Conservation (phyloP, 352 stramenopile genomes). For the Pythium diclinum region DNA sequence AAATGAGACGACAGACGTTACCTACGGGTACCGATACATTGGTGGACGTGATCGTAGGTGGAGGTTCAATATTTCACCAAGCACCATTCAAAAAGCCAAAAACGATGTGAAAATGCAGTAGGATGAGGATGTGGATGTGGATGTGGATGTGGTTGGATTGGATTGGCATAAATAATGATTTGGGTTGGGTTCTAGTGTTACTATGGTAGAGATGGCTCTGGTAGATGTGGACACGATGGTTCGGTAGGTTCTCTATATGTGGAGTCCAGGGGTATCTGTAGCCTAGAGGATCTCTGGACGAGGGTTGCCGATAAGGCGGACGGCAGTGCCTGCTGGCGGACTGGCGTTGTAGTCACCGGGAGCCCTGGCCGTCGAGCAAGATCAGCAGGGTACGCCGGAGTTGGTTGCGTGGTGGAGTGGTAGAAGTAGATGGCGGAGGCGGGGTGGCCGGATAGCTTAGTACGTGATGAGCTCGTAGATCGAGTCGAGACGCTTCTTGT, state of each 20-base stretch:
- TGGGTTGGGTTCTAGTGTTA: background rate
- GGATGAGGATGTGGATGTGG: background rate
- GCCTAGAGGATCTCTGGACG: slow-evolving; percentile 1
- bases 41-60: background rate
- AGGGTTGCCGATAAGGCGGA: slow-evolving; percentile 4
- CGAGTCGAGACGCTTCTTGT: slow-evolving; percentile 30
- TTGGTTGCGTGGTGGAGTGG: background rate
- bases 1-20: background rate
- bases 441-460: slow-evolving; percentile 3
- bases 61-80: background rate
- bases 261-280: background rate
- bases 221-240: slow-evolving; percentile 4
- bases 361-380: background rate
- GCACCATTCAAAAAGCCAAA: no score
- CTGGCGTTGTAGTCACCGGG: slow-evolving; percentile 2
- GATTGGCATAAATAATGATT: background rate
- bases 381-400: background rate
- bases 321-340: background rate
- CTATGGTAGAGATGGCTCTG: background rate
- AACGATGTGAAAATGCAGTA: background rate
- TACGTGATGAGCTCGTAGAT: slow-evolving; percentile 31
- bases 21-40: background rate
- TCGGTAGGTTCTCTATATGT: background rate
- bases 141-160: background rate
- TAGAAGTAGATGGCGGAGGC: background rate